Conservation (phyloP, 2,329 filamentous ascomycete genomes). For the Cordyceps cicadae region DNA sequence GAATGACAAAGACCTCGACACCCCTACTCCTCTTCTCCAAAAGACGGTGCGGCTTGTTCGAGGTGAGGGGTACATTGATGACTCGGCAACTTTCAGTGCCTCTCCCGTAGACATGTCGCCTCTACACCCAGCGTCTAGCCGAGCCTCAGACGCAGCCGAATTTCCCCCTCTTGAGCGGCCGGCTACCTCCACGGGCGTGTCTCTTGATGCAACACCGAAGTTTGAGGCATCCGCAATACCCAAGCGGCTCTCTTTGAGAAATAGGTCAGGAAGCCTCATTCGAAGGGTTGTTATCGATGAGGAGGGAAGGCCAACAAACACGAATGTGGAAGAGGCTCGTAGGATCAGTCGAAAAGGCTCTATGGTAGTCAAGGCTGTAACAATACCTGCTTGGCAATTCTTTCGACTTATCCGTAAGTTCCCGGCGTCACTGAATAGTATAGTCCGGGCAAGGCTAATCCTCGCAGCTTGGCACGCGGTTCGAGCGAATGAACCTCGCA, state of each 20-base stretch:
- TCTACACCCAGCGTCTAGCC: constrained; percentile 11
- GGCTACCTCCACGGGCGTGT: neutral
- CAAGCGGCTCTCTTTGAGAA: constrained; percentile 28
- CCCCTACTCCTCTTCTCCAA: constrained; percentile 21
- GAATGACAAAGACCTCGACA: constrained; percentile 21
- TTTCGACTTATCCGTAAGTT: constrained; percentile 81
- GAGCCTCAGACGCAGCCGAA: constrained; percentile 1
- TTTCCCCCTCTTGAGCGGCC: constrained; percentile 1
- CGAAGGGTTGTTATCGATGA: constrained; percentile 50
- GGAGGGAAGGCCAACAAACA: constrained; percentile 34
- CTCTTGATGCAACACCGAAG: neutral
- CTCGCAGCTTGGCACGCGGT: constrained; percentile 74
- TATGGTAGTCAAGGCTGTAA: constrained; percentile 65
- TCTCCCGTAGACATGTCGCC: constrained; percentile 25
- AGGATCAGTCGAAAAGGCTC: constrained; percentile 38
- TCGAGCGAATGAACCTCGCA: constrained; percentile 42
- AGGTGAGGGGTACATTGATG: constrained; percentile 24
- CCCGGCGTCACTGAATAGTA: neutral
- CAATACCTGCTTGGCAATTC: constrained; percentile 96
- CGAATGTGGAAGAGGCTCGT: constrained; percentile 33
- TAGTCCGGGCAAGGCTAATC: constrained; percentile 24
- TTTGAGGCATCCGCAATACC: constrained; percentile 21
- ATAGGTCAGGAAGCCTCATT: constrained; percentile 52
- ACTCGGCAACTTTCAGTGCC: constrained; percentile 25
- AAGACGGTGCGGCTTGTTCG: constrained; percentile 28